These are phyloP conservation scores for Fonsecaea monophora DNA, from an alignment of 2,329 filamentous ascomycete genomes.

Conservation along the genomic window DNA sequence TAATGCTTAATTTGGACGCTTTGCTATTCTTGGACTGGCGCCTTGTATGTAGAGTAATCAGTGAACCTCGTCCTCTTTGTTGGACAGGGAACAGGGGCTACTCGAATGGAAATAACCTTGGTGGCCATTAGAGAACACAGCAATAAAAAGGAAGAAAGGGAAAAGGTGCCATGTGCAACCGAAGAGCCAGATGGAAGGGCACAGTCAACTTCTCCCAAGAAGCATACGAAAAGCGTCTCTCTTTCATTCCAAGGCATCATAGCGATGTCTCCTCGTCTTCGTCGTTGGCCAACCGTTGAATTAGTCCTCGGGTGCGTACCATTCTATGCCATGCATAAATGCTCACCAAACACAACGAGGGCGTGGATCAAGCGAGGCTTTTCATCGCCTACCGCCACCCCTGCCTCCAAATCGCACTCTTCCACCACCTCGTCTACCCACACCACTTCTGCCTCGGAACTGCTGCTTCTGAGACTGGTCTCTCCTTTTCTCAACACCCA, in stretches of 20 bases:
- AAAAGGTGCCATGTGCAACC: not conserved
- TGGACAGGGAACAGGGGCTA: too few relatives aligned
- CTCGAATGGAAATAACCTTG: too few relatives aligned
- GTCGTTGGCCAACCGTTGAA: not conserved
- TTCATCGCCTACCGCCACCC: conserved; percentile 23
- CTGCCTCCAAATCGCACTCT: conserved; percentile 28
- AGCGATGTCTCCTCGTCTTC: not conserved
- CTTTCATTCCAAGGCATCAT: not conserved
- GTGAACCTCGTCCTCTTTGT: too few relatives aligned
- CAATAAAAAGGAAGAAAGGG: not conserved
- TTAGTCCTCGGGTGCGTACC: not conserved
- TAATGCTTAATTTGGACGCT: not conserved
- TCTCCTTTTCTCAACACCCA: conserved; percentile 38
- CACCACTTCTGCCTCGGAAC: conserved; percentile 33
- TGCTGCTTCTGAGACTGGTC: conserved; percentile 22
- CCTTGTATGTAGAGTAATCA: not conserved
- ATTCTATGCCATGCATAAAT: not conserved
- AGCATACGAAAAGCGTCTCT: not conserved
- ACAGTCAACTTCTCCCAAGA: not conserved
- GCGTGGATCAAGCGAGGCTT: not conserved
- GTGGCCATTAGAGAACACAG: too few relatives aligned
- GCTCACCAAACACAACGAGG: not conserved
- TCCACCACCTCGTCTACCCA: conserved; percentile 26
- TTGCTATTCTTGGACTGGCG: not conserved
- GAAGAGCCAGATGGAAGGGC: not conserved